A percentile compares a stretch with the other conserved stretches of the same genome.
These are phyloP conservation scores for Colletotrichum ledebouriae DNA, from an alignment of 2,329 filamentous ascomycete species.

Conservation along the genomic window DNA sequence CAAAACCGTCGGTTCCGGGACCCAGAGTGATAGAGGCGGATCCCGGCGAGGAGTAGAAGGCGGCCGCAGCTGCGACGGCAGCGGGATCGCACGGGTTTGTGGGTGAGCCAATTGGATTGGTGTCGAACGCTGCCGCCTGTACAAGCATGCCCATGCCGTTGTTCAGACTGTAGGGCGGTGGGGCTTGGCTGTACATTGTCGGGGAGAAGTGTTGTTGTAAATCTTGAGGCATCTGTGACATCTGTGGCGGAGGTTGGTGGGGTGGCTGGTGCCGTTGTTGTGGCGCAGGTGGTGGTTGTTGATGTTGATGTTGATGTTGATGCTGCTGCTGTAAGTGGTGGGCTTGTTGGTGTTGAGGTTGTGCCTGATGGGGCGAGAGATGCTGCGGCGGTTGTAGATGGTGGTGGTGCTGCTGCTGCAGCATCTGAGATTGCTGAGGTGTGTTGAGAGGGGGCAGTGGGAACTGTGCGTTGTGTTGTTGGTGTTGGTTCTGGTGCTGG, in stretches of 20 bases:
- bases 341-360: neutral
- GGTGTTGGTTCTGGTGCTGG: conserved; percentile 34
- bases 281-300: conserved; percentile 9
- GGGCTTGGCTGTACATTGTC: conserved; percentile 43
- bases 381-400: conserved; percentile 24
- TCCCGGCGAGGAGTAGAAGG: conserved; percentile 42
- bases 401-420: conserved; percentile 21
- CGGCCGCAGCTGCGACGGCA: conserved; percentile 20
- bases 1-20: conserved; percentile 60
- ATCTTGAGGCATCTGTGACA: conserved; percentile 37
- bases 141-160: conserved; percentile 59
- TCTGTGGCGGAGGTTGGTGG: conserved; percentile 39
- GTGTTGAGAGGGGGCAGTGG: conserved; percentile 33
- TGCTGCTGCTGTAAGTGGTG: conserved; percentile 7
- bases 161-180: conserved; percentile 44
- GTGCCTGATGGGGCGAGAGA: conserved; percentile 21
- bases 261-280: conserved; percentile 13
- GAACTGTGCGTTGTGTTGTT: conserved; percentile 31
- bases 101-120: conserved; percentile 42
- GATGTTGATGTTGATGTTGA: conserved; percentile 34
- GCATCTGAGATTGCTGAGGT: conserved; percentile 15
- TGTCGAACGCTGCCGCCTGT: conserved; percentile 54
- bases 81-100: conserved; percentile 46
- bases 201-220: conserved; percentile 39
- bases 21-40: conserved; percentile 46